phyloP scores from a whole-genome alignment of 2,329 filamentous ascomycete species.

The Tolypocladium guangdongense region DNA sequence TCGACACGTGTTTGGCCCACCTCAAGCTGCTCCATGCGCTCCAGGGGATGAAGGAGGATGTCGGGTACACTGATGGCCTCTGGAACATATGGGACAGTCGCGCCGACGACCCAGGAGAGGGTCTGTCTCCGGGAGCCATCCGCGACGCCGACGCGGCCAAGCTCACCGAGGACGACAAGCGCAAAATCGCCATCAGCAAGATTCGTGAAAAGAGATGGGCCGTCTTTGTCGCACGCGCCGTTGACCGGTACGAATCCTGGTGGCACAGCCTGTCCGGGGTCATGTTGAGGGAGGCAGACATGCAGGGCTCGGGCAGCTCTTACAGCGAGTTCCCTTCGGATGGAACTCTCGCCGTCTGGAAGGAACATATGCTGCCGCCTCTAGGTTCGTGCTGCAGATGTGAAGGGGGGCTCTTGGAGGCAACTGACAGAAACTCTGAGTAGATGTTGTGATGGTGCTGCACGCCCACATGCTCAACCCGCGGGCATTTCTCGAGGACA shows the following conservation, averaged over 20 bases:
- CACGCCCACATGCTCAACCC: slow-evolving; percentile 73
- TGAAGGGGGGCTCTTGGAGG: background rate
- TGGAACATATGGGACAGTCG: slow-evolving; percentile 49
- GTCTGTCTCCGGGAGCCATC: background rate
- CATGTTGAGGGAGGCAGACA: slow-evolving; percentile 23
- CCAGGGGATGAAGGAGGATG: slow-evolving; percentile 52
- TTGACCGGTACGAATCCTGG: slow-evolving; percentile 58
- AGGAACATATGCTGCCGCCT: slow-evolving; percentile 38
- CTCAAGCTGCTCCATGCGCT: slow-evolving; percentile 62
- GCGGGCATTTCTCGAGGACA: slow-evolving; percentile 62
- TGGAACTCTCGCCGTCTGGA: slow-evolving; percentile 20
- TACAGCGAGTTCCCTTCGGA: slow-evolving; percentile 22
- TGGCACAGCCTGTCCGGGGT: slow-evolving; percentile 32
- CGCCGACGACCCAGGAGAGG: slow-evolving; percentile 13
- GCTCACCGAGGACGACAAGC: slow-evolving; percentile 18
- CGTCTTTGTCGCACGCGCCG: slow-evolving; percentile 56
- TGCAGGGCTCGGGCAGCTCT: slow-evolving; percentile 13
- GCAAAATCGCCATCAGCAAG: slow-evolving; percentile 27
- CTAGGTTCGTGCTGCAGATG: slow-evolving; percentile 32
- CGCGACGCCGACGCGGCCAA: slow-evolving; percentile 8
- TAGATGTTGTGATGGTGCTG: slow-evolving; percentile 70
- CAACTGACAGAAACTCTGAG: background rate
- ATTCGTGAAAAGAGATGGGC: slow-evolving; percentile 66
- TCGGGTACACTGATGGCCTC: slow-evolving; percentile 56
- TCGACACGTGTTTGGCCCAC: slow-evolving; percentile 57